phyloP scores from a whole-genome alignment of 208 protist species.

The Acanthamoeba polyphaga region DNA sequence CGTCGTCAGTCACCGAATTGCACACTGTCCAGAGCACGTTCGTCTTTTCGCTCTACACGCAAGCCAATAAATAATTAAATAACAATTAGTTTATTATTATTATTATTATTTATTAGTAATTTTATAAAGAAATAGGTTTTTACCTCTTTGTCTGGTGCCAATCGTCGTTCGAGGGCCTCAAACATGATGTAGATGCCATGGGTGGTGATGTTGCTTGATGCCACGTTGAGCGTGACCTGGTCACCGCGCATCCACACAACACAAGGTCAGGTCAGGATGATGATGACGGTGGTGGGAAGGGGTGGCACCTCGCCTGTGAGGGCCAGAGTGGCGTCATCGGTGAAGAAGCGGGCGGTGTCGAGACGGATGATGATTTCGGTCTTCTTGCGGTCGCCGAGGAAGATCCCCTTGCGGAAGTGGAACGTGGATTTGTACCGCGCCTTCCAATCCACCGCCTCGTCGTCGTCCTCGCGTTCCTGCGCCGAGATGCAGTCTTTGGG shows the following conservation, averaged over 20 bases:
- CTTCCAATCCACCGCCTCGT: background rate
- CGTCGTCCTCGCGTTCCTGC: background rate
- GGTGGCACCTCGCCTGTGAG: background rate
- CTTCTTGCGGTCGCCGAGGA: background rate
- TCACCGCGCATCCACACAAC: too few species aligned
- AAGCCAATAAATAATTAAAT: too few species aligned
- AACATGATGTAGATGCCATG: background rate
- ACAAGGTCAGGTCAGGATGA: too few species aligned
- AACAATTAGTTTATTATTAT: too few species aligned
- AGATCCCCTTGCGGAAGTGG: background rate
- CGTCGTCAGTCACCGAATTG: background rate
- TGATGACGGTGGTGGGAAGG: too few species aligned
- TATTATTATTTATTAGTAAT: background rate
- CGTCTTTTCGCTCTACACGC: background rate
- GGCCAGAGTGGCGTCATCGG: background rate
- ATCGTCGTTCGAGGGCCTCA: background rate
- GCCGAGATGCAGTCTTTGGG: background rate
- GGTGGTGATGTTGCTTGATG: background rate
- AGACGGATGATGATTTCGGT: background rate
- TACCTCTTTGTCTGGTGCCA: background rate
- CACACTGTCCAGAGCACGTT: background rate
- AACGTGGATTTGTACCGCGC: background rate
- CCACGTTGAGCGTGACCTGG: background rate
- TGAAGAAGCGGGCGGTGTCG: background rate
- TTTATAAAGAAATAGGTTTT: background rate